Evolutionary conservation across 2,329 filamentous ascomycete genomes (phyloP), one percentile per base, ranked within the genome.

Genomic region (Sporothrix pallida): DNA sequence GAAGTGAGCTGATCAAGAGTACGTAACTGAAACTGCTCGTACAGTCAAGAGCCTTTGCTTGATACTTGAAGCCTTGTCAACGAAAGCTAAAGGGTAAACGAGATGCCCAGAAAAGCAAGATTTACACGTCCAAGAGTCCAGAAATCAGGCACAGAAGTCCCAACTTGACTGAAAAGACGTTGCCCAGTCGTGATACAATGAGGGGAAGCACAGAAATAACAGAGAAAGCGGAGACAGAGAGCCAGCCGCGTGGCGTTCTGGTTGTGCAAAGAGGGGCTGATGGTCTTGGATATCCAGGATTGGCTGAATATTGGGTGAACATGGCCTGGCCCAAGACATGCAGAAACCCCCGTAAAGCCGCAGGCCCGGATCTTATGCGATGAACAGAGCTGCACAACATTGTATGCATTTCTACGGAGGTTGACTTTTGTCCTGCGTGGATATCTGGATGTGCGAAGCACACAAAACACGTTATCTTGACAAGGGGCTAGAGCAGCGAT

Each of bases 311-410:
- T 26, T 26, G 62, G n/a, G 42, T 31, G 42, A 48, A 67, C 12
- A 67, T 23, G 62, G 62, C 62, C 62, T 67, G 42, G 37, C 3
- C 62, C 42, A 67, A 67, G 62, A 67, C 62, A 67, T 67, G 42
- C 62, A 67, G 62, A 67, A 13, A 26, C 52, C 62, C 23, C 20
- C 62, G 46, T 67, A 10, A 42, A 67, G 20, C n/a, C 48, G 42
- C 42, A 48, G 31, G 31, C 31, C 31, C 7, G 31, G 31, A 37
- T 37, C 31, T 37, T 37, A 7, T 6, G 7, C 31, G 31, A 37
- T 37, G 31, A 37, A 37, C 31, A 37, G 31, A 37, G 42, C 15
- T 56, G 52, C 8, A 26, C 9, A 9, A 56, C 20, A 56, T 13
- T 12, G 20, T 12, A 4, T 26, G 20, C 20, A 4, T 10, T 4